Conservation (phyloP, 768 basidiomycete species). For the Tylopilus felleus region DNA sequence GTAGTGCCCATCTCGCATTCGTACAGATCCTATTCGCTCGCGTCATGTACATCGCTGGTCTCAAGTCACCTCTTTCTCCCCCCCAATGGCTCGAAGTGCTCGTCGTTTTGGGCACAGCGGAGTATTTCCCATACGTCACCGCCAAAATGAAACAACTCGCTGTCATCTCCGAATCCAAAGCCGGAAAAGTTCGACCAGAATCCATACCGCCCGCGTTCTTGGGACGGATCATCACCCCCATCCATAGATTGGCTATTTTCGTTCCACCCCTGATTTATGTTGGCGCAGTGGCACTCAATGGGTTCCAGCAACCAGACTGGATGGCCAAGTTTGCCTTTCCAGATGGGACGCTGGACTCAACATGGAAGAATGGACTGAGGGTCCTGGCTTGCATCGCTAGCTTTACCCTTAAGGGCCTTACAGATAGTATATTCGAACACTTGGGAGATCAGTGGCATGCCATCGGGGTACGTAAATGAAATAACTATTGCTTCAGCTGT, state of each 20-base stretch:
- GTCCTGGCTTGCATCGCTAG: conserved; percentile 19
- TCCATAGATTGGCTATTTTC: conserved; percentile 20
- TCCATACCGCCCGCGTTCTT: conserved; percentile 12
- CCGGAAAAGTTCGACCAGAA: conserved; percentile 17
- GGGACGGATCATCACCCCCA: conserved; percentile 23
- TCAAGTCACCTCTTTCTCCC: conserved; percentile 2
- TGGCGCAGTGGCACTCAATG: conserved; percentile 20
- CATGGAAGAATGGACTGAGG: conserved; percentile 13
- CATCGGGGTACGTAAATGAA: conserved; percentile 19
- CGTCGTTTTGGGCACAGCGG: conserved; percentile 12
- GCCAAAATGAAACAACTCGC: background rate
- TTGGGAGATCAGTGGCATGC: conserved; percentile 29
- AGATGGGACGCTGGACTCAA: background rate
- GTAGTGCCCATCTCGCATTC: too few species aligned
- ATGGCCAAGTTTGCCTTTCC: conserved; percentile 21
- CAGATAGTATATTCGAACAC: background rate
- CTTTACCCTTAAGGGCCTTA: conserved; percentile 3
- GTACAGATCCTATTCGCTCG: background rate
- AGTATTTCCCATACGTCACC: conserved; percentile 1
- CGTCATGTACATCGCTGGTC: conserved; percentile 17
- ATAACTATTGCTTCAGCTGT: too few species aligned
- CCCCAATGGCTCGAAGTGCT: conserved; percentile 13
- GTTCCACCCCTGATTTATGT: conserved; percentile 25
- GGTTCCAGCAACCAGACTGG: conserved; percentile 32
- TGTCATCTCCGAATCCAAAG: conserved; percentile 4